Conservation (phyloP, 495 filamentous ascomycete species). For the Paragyromitra xinjiangensis region DNA sequence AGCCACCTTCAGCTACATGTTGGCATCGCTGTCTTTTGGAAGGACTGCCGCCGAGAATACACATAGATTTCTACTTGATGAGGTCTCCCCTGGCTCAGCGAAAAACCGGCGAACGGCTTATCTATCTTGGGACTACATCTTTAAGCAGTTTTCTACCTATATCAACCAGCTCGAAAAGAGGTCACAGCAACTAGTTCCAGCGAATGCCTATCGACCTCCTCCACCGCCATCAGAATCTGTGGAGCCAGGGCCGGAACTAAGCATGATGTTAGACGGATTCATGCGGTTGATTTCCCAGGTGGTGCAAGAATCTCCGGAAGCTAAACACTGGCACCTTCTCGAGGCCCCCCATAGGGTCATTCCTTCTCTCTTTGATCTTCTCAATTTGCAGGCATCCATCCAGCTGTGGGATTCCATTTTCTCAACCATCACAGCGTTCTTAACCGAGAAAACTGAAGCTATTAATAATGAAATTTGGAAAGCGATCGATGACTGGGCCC, state of each 20-base stretch:
- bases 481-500: slow-evolving; percentile 54
- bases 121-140: slow-evolving; percentile 91
- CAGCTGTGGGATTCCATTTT: slow-evolving; percentile 58
- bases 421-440: slow-evolving; percentile 55
- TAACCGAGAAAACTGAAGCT: slow-evolving; percentile 52
- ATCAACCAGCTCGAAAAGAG: slow-evolving; percentile 53
- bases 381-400: slow-evolving; percentile 53
- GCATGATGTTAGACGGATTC: slow-evolving; percentile 92
- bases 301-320: slow-evolving; percentile 73
- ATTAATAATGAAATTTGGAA: slow-evolving; percentile 54
- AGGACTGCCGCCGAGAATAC: slow-evolving; percentile 80
- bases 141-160: slow-evolving; percentile 68
- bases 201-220: slow-evolving; percentile 52
- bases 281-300: slow-evolving; percentile 83
- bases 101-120: slow-evolving; percentile 81
- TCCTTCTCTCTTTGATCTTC: slow-evolving; percentile 52
- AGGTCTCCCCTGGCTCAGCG: slow-evolving; percentile 73
- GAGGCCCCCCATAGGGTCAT: slow-evolving; percentile 64
- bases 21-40: slow-evolving; percentile 82
- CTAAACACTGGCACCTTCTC: slow-evolving; percentile 68
- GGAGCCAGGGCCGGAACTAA: slow-evolving; percentile 84
- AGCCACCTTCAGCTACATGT: slow-evolving; percentile 94
- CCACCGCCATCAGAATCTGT: slow-evolving; percentile 60
- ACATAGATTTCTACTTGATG: slow-evolving; percentile 88
- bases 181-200: slow-evolving; percentile 48